Evolutionary conservation across 2,329 filamentous ascomycete species (phyloP).

Genomic region (Geosmithia flava): DNA sequence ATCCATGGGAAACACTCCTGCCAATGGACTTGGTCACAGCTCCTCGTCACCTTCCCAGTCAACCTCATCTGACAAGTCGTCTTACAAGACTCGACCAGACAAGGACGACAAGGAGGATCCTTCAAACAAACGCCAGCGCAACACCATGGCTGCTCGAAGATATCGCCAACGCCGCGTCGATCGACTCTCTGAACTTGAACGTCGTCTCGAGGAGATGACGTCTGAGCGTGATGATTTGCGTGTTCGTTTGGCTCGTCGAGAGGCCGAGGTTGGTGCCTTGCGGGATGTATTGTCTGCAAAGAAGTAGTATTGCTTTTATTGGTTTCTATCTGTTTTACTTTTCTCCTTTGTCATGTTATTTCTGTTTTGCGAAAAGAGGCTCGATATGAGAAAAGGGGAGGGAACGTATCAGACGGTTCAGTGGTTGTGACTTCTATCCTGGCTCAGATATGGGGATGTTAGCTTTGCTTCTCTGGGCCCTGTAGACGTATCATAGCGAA

Average conservation of each 20-base stretch:
- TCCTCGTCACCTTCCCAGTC: neutral
- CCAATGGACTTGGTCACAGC: neutral
- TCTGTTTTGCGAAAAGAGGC: neutral
- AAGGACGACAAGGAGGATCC: constrained; percentile 8
- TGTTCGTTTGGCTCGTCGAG: constrained; percentile 48
- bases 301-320: constrained; percentile 7
- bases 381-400: neutral
- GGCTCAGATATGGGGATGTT: neutral
- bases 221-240: constrained; percentile 51
- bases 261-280: constrained; percentile 52
- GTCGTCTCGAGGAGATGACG: constrained; percentile 43
- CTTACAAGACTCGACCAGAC: neutral
- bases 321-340: neutral
- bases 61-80: neutral
- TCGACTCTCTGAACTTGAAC: constrained; percentile 49
- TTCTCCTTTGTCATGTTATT: neutral
- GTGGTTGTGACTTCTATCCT: neutral
- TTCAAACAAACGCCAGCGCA: constrained; percentile 46
- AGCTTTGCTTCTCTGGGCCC: neutral
- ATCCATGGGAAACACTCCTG: neutral
- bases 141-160: constrained; percentile 59
- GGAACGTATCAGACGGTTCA: neutral
- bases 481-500: neutral
- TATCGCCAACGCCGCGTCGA: constrained; percentile 62
- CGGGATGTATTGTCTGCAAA: constrained; percentile 29